Evolutionary conservation across 805 yeast genomes (phyloP).

Genomic region (Candida pini): DNA sequence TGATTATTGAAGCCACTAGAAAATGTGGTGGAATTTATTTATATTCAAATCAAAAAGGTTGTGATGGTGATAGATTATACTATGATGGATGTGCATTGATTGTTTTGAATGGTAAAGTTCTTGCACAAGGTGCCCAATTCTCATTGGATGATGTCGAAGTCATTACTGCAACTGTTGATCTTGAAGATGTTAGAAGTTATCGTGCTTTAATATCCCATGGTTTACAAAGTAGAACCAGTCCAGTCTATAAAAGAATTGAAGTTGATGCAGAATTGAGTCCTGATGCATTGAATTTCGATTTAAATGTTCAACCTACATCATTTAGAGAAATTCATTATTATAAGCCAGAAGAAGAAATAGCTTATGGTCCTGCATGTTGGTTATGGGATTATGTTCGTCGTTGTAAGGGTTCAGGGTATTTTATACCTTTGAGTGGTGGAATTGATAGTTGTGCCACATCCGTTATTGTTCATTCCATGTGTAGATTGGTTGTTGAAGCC

Average conservation of each 20-base stretch:
- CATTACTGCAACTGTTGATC: constrained; percentile 87
- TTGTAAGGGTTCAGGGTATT: constrained; percentile 84
- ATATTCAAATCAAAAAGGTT: constrained; percentile 93
- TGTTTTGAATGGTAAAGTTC: constrained; percentile 83
- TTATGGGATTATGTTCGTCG: constrained; percentile 96
- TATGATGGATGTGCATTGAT: constrained; percentile 97
- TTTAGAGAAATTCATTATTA: constrained; percentile 54
- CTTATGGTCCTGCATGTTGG: constrained; percentile 99
- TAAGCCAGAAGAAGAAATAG: constrained; percentile 92
- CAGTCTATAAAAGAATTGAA: constrained; percentile 48
- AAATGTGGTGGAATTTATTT: constrained; percentile 96
- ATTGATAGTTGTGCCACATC: constrained; percentile 98
- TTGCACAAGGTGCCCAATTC: constrained; percentile 93
- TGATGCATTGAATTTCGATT: constrained; percentile 51
- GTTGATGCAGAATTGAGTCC: constrained; percentile 67
- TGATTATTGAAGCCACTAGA: constrained; percentile 87
- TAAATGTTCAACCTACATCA: constrained; percentile 52
- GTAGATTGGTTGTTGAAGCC: constrained; percentile 74
- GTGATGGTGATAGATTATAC: constrained; percentile 96
- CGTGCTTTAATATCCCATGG: constrained; percentile 72
- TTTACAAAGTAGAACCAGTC: constrained; percentile 49
- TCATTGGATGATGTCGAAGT: constrained; percentile 91
- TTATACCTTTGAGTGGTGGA: constrained; percentile 93
- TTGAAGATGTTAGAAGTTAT: constrained; percentile 85
- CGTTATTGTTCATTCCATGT: constrained; percentile 90